phyloP scores from a whole-genome alignment of 192 early-diverging fungal genomes.

The Mortierella claussenii region DNA sequence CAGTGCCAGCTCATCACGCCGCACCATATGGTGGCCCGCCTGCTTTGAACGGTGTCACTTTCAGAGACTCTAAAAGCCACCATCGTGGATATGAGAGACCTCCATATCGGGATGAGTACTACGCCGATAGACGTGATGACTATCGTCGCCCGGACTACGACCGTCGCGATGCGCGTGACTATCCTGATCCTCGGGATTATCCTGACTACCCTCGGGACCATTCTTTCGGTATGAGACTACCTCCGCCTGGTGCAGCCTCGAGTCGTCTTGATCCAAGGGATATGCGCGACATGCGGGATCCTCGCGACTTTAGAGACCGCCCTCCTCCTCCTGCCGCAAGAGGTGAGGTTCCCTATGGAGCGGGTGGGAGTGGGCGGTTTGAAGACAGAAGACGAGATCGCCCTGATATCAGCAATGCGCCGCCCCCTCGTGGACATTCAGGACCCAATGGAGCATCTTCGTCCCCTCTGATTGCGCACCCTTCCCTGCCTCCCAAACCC shows the following conservation, averaged over 20 bases:
- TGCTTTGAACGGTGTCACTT: slow-evolving; percentile 34
- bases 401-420: slow-evolving; percentile 16
- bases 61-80: slow-evolving; percentile 36
- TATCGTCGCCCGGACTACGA: slow-evolving; percentile 52
- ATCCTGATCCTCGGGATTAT: slow-evolving; percentile 57
- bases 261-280: slow-evolving; percentile 36
- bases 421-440: slow-evolving; percentile 44
- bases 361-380: slow-evolving; percentile 10
- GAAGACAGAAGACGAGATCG: slow-evolving; percentile 54
- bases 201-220: slow-evolving; percentile 42
- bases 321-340: slow-evolving; percentile 43
- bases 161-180: slow-evolving; percentile 40
- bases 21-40: slow-evolving; percentile 43
- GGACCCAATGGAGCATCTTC: slow-evolving; percentile 39
- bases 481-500: slow-evolving; percentile 51
- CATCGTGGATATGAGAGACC: slow-evolving; percentile 55
- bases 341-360: slow-evolving; percentile 37
- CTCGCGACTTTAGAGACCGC: slow-evolving; percentile 39
- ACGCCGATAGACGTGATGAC: slow-evolving; percentile 57
- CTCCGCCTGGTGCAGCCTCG: slow-evolving; percentile 20
- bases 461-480: slow-evolving; percentile 33
- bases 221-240: slow-evolving; percentile 22
- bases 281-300: slow-evolving; percentile 29
- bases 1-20: slow-evolving; percentile 24
- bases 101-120: slow-evolving; percentile 56